Evolutionary conservation across 176 grass and related monocot species (phyloP).

Genomic region (Oryza australiensis): DNA sequence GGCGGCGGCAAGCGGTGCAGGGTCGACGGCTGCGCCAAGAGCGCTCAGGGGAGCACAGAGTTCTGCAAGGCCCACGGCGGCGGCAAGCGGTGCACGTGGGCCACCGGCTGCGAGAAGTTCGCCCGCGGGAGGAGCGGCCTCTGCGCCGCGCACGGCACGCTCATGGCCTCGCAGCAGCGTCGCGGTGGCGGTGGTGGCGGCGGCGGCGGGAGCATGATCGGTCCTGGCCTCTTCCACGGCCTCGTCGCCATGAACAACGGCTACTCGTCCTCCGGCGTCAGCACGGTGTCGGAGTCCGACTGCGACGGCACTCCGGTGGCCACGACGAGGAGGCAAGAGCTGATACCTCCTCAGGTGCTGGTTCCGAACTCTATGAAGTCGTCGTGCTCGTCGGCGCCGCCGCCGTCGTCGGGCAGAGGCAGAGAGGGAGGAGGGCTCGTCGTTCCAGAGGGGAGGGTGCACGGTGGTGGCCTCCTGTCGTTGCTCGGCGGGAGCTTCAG

Average conservation of each 20-base stretch:
- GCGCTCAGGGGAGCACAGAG: constrained; percentile 72
- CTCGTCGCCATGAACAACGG: constrained; percentile 46
- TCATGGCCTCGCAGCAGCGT: constrained; percentile 47
- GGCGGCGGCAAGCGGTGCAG: constrained; percentile 70
- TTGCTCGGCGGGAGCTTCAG: constrained; percentile 62
- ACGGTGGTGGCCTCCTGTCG: constrained; percentile 68
- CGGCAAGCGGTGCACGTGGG: constrained; percentile 62
- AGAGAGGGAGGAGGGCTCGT: constrained; percentile 33
- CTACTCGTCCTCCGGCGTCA: constrained; percentile 43
- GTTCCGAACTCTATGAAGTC: constrained; percentile 68
- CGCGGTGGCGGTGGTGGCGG: neutral
- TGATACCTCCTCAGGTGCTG: constrained; percentile 72
- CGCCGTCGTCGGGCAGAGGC: constrained; percentile 9
- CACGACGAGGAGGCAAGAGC: constrained; percentile 31
- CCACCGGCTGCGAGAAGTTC: constrained; percentile 68
- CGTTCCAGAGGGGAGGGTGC: constrained; percentile 65
- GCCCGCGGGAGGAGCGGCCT: constrained; percentile 67
- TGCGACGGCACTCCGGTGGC: constrained; percentile 33
- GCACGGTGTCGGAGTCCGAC: constrained; percentile 60
- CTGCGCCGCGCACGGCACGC: constrained; percentile 62
- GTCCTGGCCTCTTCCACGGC: constrained; percentile 62
- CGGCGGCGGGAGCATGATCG: constrained; percentile 41
- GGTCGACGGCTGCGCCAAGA: constrained; percentile 61
- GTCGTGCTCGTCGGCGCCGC: constrained; percentile 6
- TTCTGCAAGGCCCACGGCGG: constrained; percentile 79